Percentiles rank a stretch among this genome's conserved stretches.
phyloP scores from a whole-genome alignment of 495 filamentous ascomycete genomes.

The Aspergillus baeticus region DNA sequence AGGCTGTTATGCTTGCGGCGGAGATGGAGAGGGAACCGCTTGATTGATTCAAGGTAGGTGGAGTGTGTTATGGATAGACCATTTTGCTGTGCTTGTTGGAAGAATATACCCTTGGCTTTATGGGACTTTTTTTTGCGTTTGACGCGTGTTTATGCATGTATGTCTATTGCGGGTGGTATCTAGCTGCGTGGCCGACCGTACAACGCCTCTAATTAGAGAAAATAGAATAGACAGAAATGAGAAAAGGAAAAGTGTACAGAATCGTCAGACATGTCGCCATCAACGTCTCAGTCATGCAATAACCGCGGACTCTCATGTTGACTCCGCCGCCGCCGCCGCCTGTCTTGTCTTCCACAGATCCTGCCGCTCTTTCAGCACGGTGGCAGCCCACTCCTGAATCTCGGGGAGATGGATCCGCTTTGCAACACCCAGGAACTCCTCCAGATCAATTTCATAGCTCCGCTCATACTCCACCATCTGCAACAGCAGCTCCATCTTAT shows the following conservation, averaged over 20 bases:
- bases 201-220: slow-evolving; percentile 13
- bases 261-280: slow-evolving; percentile 11
- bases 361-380: slow-evolving; percentile 73
- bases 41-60: slow-evolving; percentile 12
- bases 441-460: slow-evolving; percentile 65
- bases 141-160: background rate
- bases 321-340: background rate
- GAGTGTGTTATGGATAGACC: background rate
- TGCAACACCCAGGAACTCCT: slow-evolving; percentile 80
- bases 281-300: slow-evolving; percentile 4
- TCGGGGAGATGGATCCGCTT: slow-evolving; percentile 70
- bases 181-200: slow-evolving; percentile 10
- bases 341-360: slow-evolving; percentile 61
- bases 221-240: slow-evolving; percentile 5
- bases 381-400: slow-evolving; percentile 73
- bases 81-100: background rate
- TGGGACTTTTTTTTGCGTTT: background rate
- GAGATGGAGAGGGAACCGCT: slow-evolving; percentile 47
- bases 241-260: background rate
- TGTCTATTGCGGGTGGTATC: slow-evolving; percentile 12
- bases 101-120: background rate
- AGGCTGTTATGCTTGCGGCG: slow-evolving; percentile 65
- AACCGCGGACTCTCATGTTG: background rate
- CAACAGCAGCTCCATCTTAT: slow-evolving; percentile 90
- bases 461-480: slow-evolving; percentile 98